phyloP scores from a whole-genome alignment of 2,329 filamentous ascomycete genomes.

The Stachybotrys elegans region DNA sequence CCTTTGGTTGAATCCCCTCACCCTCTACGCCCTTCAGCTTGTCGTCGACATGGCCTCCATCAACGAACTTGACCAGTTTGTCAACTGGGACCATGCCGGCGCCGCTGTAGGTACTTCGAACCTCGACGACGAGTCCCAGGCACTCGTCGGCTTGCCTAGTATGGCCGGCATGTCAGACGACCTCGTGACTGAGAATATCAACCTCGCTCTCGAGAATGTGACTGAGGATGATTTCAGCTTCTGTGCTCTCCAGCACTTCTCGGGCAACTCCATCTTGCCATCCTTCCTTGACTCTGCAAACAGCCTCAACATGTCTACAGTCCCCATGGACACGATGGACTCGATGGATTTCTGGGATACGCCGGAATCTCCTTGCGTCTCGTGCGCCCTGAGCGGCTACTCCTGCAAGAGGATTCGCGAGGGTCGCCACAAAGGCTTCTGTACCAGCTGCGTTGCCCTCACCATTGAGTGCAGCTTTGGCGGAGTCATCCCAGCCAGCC shows the following conservation, averaged over 20 bases:
- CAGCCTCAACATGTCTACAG: conserved; percentile 22
- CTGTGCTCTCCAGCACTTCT: conserved; percentile 54
- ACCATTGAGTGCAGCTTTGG: conserved; percentile 55
- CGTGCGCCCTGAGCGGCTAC: conserved; percentile 48
- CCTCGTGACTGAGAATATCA: conserved; percentile 34
- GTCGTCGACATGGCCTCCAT: conserved; percentile 28
- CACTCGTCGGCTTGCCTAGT: too few relatives aligned
- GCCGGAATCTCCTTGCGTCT: conserved; percentile 42
- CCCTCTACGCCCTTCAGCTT: conserved; percentile 8
- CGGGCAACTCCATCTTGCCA: conserved; percentile 30
- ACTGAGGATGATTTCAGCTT: conserved; percentile 57
- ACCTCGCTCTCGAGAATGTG: conserved; percentile 49
- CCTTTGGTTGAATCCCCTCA: conserved; percentile 8
- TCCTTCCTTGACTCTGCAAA: too few relatives aligned
- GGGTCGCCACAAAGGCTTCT: conserved; percentile 55
- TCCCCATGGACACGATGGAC: conserved; percentile 20
- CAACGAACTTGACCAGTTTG: conserved; percentile 57
- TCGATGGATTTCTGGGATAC: conserved; percentile 31
- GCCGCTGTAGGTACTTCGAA: conserved; percentile 24
- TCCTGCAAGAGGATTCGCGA: conserved; percentile 57
- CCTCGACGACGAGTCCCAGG: conserved; percentile 24
- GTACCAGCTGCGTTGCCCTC: conserved; percentile 58
- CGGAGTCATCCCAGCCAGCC: conserved; percentile 23
- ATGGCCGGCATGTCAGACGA: conserved; percentile 30
- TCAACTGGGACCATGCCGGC: conserved; percentile 54